Base-by-base conservation (phyloP, 345 rosid species). In the Salix exigua region DNA sequence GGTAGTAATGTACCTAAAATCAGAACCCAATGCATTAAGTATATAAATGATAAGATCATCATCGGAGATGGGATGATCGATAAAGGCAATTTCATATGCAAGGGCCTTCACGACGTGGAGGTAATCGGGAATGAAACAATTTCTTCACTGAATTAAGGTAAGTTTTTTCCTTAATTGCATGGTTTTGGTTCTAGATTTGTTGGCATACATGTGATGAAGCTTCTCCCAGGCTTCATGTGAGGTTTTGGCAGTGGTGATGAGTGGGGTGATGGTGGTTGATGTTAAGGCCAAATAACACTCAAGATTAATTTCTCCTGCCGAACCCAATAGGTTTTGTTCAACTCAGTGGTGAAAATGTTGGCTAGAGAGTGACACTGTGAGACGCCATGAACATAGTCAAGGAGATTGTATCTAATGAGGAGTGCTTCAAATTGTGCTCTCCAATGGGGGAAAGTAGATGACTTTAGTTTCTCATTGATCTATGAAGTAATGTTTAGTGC, bases 111-210 rank as follows among this genome's bases (percentile, higher is more conserved):
- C 1, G 16, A 17, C 18, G 1, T 46, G 6, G 0, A 46, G 6
- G 0, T 48, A 16, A 4, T 13, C 19, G 4, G 17, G 19, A 1
- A 48, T 0, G 1, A 0, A 4, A 0, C 1, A 1, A 14, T 48
- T 16, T 16, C 1, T 12, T 16, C 19, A 0, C 0, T 48, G 53
- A 48, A 48, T 48, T 3, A 48, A 16, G 16, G 53, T 48, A 16
- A 48, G 18, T 48, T 48, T 18, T 4, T 48, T 19, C 7, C 4
- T 16, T 0, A 48, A 3, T 16, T 48, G 19, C 19, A 48, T 48
- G 7, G 1, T 1, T 2, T 1, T 3, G 0, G 6, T 16, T 48
- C 7, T 4, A 0, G 19, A 48, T 48, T 48, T 48, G 2, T 12
- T 48, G 19, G 19, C 53, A 48, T 48, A 48, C 7, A 48, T 48